Evolutionary conservation across 75 land plant genomes (phyloP).

Genomic region (Chamaecyparis obtusa): DNA sequence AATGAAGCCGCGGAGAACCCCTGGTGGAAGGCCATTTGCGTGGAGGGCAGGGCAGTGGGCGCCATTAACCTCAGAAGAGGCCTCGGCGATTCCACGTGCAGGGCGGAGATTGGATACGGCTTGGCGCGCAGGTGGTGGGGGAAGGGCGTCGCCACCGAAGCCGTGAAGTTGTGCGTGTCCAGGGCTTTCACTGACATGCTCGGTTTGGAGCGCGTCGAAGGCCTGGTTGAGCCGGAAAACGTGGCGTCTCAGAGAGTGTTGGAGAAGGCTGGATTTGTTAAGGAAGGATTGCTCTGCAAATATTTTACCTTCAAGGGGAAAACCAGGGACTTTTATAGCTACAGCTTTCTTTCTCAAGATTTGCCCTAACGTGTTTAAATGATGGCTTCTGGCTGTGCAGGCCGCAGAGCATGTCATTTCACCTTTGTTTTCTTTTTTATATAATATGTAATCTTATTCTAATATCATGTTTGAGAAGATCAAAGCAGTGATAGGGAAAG

Average conservation of each 20-base stretch:
- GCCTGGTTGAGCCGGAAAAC: conserved; percentile 35
- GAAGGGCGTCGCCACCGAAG: conserved; percentile 51
- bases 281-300: conserved; percentile 36
- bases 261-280: conserved; percentile 49
- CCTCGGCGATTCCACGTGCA: conserved; percentile 18
- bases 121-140: conserved; percentile 51
- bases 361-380: neutral
- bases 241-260: conserved; percentile 42
- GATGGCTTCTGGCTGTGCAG: no score
- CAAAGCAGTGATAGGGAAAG: no score
- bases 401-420: no score
- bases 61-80: conserved; percentile 35
- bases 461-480: no score
- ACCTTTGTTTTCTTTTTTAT: no score
- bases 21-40: conserved; percentile 52
- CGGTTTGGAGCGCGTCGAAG: conserved; percentile 42
- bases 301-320: conserved; percentile 19
- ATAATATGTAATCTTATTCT: no score
- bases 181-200: conserved; percentile 32
- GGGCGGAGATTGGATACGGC: conserved; percentile 44
- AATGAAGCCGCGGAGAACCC: conserved; percentile 32
- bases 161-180: conserved; percentile 44
- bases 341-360: conserved; percentile 22
- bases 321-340: conserved; percentile 24
- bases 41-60: conserved; percentile 41